These are phyloP conservation scores for Mortierella sp. DNA, from an alignment of 371 early-diverging fungal genomes.

Conservation along the genomic window DNA sequence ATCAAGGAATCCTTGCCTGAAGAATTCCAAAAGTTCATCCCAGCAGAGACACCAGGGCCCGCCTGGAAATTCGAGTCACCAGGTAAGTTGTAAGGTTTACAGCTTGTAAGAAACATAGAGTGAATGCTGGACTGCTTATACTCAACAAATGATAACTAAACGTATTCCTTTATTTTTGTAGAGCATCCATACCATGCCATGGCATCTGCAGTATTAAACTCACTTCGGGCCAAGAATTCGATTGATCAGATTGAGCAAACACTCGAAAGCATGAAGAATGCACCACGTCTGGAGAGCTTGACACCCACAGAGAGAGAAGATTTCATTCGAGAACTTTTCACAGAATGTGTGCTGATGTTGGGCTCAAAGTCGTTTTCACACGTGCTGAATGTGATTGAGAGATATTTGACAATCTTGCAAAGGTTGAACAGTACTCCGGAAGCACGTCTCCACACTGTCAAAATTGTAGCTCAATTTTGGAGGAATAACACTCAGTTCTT, in stretches of 20 bases:
- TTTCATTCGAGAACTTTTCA: slow-evolving; percentile 76
- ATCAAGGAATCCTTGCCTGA: slow-evolving; percentile 84
- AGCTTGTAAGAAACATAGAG: slow-evolving; percentile 14
- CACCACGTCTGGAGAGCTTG: slow-evolving; percentile 48
- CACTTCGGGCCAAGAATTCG: slow-evolving; percentile 72
- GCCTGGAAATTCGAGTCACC: slow-evolving; percentile 75
- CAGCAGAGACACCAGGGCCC: slow-evolving; percentile 74
- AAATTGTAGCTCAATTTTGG: slow-evolving; percentile 88
- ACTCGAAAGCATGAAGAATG: slow-evolving; percentile 59
- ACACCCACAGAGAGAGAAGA: slow-evolving; percentile 60
- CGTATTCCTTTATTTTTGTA: neutral
- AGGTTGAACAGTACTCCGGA: slow-evolving; percentile 70
- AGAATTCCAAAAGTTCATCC: slow-evolving; percentile 70
- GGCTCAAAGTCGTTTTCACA: slow-evolving; percentile 96
- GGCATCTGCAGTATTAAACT: slow-evolving; percentile 70
- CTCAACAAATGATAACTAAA: neutral
- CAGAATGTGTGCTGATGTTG: slow-evolving; percentile 84
- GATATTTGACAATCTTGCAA: slow-evolving; percentile 79
- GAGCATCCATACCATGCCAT: slow-evolving; percentile 67
- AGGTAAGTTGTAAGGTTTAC: slow-evolving; percentile 22
- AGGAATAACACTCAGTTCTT: slow-evolving; percentile 85
- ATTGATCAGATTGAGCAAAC: slow-evolving; percentile 72
- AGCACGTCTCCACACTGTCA: slow-evolving; percentile 76
- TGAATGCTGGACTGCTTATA: too few species aligned
- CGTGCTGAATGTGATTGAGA: slow-evolving; percentile 89